Percentiles rank a stretch among this genome's conserved stretches.
phyloP scores from a whole-genome alignment of 371 early-diverging fungal species.

The Apophysomyces trapeziformis region DNA sequence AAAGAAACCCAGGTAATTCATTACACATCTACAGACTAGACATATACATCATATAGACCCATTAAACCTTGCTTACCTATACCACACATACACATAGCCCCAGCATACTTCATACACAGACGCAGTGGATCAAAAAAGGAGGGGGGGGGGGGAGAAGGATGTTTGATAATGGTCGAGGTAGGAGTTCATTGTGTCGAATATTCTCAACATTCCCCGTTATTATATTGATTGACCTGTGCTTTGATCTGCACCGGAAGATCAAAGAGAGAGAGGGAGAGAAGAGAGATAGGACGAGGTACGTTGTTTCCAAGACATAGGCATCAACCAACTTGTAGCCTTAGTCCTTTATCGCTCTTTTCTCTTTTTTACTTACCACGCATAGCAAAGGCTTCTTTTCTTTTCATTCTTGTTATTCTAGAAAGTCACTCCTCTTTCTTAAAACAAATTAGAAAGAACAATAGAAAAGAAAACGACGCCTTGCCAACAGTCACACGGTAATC shows the following conservation, averaged over 20 bases:
- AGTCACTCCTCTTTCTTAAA: not conserved
- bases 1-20: not conserved
- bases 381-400: not conserved
- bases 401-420: not conserved
- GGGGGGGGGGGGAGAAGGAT: not conserved
- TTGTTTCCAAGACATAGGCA: not conserved
- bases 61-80: no score
- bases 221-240: not conserved
- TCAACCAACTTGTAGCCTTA: no score
- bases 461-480: not conserved
- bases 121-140: not conserved
- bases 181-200: constrained; percentile 12
- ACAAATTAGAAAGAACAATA: not conserved
- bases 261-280: no score
- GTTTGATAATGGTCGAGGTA: constrained; percentile 11
- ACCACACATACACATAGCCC: no score
- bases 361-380: not conserved
- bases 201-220: constrained; percentile 5
- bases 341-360: no score
- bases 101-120: not conserved
- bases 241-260: not conserved
- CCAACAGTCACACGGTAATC: not conserved
- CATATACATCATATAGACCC: not conserved
- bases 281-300: not conserved
- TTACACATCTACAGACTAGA: not conserved